phyloP scores from a whole-genome alignment of 2,329 filamentous ascomycete species.

The Botrytis galanthina region DNA sequence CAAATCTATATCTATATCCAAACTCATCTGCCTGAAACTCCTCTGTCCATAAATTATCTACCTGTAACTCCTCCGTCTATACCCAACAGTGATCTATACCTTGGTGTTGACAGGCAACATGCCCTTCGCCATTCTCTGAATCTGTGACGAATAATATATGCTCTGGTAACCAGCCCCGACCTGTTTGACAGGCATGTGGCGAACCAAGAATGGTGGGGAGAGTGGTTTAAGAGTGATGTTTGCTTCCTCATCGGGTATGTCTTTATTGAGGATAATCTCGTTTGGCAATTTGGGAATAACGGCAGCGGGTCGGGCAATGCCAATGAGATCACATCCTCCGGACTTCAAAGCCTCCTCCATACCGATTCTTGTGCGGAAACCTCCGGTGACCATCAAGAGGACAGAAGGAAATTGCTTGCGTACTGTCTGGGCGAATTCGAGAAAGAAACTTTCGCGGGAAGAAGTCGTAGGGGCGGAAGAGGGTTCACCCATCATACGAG shows the following conservation, averaged over 20 bases:
- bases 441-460: constrained; percentile 65
- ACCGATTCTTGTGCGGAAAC: constrained; percentile 54
- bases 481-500: constrained; percentile 35
- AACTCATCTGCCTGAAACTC: neutral
- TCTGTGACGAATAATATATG: constrained; percentile 36
- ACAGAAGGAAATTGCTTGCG: constrained; percentile 46
- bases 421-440: constrained; percentile 59
- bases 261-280: constrained; percentile 40
- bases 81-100: neutral
- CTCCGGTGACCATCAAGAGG: constrained; percentile 59
- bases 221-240: constrained; percentile 19
- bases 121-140: constrained; percentile 33
- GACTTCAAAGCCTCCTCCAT: constrained; percentile 49
- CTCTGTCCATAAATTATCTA: neutral
- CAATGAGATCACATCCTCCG: constrained; percentile 50
- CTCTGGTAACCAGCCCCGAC: constrained; percentile 25
- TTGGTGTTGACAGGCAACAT: neutral
- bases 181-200: constrained; percentile 20
- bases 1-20: neutral
- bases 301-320: constrained; percentile 47
- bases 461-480: constrained; percentile 41
- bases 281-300: constrained; percentile 45
- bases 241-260: constrained; percentile 32
- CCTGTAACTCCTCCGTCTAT: neutral
- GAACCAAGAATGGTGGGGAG: constrained; percentile 18